These are phyloP conservation scores for Amanita rubescens DNA, from an alignment of 768 basidiomycete genomes.

Conservation along the genomic window DNA sequence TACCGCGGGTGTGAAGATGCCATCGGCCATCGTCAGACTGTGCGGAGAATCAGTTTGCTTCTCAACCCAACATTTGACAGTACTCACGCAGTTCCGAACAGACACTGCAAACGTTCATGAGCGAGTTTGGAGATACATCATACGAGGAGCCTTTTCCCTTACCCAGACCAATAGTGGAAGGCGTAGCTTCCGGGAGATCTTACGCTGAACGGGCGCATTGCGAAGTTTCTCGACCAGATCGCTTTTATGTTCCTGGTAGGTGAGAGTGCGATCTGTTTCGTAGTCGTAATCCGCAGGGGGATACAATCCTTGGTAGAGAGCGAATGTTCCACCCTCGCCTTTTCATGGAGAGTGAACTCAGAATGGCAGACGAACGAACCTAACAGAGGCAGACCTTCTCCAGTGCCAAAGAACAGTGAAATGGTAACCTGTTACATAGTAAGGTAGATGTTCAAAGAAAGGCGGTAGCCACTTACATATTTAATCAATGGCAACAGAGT, in stretches of 20 bases:
- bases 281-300: constrained; percentile 38
- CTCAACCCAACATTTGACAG: no score
- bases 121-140: neutral
- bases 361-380: neutral
- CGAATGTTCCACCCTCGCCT: constrained; percentile 68
- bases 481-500: constrained; percentile 54
- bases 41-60: neutral
- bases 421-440: neutral
- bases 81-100: constrained; percentile 49
- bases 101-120: constrained; percentile 26
- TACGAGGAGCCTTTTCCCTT: constrained; percentile 14
- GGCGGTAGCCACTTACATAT: constrained; percentile 38
- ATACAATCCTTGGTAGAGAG: constrained; percentile 51
- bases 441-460: constrained; percentile 32
- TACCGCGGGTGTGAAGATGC: constrained; percentile 62
- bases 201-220: constrained; percentile 8
- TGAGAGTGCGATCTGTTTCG: constrained; percentile 47
- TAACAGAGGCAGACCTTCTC: neutral
- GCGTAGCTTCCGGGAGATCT: constrained; percentile 25
- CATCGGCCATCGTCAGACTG: constrained; percentile 60
- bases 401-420: constrained; percentile 1
- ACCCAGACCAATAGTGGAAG: constrained; percentile 55
- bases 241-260: constrained; percentile 24
- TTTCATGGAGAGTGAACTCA: neutral
- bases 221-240: constrained; percentile 1